Evolutionary conservation across 1,284 basidiomycete species (phyloP).

Genomic region (Microbotryum violaceum): DNA sequence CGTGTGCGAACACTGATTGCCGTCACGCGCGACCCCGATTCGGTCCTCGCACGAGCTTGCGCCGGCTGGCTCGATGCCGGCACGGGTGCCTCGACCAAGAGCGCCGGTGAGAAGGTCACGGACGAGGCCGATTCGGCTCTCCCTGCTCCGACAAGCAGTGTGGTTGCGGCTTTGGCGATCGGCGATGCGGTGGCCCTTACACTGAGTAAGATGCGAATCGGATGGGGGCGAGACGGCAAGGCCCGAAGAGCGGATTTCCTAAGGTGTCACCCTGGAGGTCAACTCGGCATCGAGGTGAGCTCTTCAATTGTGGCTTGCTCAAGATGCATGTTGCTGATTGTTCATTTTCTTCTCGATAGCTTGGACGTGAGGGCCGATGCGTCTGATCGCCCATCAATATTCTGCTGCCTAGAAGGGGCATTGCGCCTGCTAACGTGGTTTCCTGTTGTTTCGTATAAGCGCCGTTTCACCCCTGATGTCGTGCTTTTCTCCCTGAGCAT

Average conservation of each 20-base stretch:
- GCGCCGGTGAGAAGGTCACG: conserved; percentile 23
- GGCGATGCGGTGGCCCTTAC: conserved; percentile 42
- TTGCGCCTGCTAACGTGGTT: too few species aligned
- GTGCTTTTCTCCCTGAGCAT: too few species aligned
- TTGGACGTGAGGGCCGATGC: conserved; percentile 26
- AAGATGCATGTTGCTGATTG: neutral
- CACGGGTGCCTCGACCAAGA: conserved; percentile 30
- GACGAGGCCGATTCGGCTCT: conserved; percentile 35
- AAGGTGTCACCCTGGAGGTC: conserved; percentile 42
- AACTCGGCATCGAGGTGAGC: conserved; percentile 34
- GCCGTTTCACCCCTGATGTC: too few species aligned
- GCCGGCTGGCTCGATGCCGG: conserved; percentile 40
- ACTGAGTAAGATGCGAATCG: conserved; percentile 24
- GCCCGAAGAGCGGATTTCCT: conserved; percentile 35
- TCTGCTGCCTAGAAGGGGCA: too few species aligned
- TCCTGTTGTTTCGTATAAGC: too few species aligned
- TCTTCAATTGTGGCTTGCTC: neutral
- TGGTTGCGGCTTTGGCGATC: conserved; percentile 41
- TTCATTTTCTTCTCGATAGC: conserved; percentile 4
- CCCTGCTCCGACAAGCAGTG: conserved; percentile 42
- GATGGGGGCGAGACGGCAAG: conserved; percentile 32
- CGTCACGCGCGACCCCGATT: conserved; percentile 37
- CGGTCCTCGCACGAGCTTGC: conserved; percentile 37
- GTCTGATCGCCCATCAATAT: neutral
- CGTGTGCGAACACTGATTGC: conserved; percentile 40